A percentile compares a stretch with the other conserved stretches of the same genome.
Conservation (phyloP, 2,329 filamentous ascomycete genomes). For the Elsinoe perseae region DNA sequence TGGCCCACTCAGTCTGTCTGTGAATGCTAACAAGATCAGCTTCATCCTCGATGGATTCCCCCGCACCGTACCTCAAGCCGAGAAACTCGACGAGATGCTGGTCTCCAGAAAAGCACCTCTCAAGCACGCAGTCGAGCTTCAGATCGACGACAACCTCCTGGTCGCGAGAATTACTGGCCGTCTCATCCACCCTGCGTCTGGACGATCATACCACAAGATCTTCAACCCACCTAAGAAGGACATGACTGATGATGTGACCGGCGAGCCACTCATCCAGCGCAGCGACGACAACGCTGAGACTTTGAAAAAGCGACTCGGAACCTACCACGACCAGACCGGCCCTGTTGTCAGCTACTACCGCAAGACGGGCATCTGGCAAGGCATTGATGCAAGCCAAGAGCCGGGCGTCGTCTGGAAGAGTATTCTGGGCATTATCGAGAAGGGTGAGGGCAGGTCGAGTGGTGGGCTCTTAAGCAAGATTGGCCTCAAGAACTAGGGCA, state of each 20-base stretch:
- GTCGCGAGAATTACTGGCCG: conserved; percentile 95
- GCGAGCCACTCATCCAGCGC: conserved; percentile 91
- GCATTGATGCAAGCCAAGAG: conserved; percentile 91
- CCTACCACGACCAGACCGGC: conserved; percentile 88
- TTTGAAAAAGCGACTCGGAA: conserved; percentile 85
- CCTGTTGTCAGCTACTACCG: conserved; percentile 96
- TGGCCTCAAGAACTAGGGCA: conserved; percentile 43
- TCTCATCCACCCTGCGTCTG: conserved; percentile 89
- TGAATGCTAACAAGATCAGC: conserved; percentile 40
- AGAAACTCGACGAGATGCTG: conserved; percentile 93
- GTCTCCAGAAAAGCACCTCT: conserved; percentile 67
- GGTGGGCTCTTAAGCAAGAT: conserved; percentile 47
- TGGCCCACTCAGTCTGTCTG: background rate
- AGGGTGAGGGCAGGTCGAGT: conserved; percentile 32
- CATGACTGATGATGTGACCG: conserved; percentile 96
- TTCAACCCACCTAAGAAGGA: conserved; percentile 94
- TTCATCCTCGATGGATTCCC: conserved; percentile 99
- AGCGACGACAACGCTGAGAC: conserved; percentile 96
- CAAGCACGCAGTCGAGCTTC: conserved; percentile 90
- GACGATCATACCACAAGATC: conserved; percentile 93
- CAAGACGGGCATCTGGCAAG: conserved; percentile 93
- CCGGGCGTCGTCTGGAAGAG: conserved; percentile 94
- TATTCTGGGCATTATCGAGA: conserved; percentile 72
- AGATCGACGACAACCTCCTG: conserved; percentile 90
- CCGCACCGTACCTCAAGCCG: conserved; percentile 88